These are phyloP conservation scores for Penicillium sp. DNA, from an alignment of 2,329 filamentous ascomycete genomes.

Conservation along the genomic window DNA sequence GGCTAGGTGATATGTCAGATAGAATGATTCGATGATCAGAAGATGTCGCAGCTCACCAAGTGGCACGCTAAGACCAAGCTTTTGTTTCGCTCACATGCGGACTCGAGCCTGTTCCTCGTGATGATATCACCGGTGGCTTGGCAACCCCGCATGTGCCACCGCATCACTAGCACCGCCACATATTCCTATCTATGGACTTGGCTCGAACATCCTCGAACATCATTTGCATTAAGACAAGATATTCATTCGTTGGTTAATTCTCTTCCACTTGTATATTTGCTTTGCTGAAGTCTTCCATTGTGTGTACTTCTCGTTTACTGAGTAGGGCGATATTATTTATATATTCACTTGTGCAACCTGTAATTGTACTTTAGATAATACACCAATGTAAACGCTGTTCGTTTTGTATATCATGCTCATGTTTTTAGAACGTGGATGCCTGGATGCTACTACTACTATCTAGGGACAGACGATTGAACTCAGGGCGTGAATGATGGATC, in stretches of 20 bases:
- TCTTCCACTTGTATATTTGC: neutral
- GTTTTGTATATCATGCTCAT: no score
- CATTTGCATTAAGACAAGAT: neutral
- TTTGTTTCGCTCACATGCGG: slow-evolving; percentile 1
- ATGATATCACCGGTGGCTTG: slow-evolving; percentile 27
- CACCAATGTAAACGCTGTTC: no score
- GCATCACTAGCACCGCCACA: neutral
- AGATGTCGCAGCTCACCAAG: neutral
- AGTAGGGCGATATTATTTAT: neutral
- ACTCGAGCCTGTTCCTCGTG: neutral
- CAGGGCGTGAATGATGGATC: slow-evolving; percentile 14
- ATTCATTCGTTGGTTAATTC: neutral
- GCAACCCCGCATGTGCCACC: slow-evolving; percentile 16
- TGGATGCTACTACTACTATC: fast-evolving
- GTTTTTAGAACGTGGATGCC: neutral
- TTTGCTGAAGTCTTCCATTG: fast-evolving
- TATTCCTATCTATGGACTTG: neutral
- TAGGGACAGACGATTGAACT: neutral
- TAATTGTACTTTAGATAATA: no score
- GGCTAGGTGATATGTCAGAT: neutral
- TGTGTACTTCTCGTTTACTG: neutral
- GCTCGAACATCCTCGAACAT: neutral
- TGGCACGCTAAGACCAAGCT: neutral
- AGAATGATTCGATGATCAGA: neutral
- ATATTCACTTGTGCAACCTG: neutral